Evolutionary conservation across 768 basidiomycete genomes (phyloP), one percentile per base, ranked within the genome.

Genomic region (Cystobasidium ongulense): DNA sequence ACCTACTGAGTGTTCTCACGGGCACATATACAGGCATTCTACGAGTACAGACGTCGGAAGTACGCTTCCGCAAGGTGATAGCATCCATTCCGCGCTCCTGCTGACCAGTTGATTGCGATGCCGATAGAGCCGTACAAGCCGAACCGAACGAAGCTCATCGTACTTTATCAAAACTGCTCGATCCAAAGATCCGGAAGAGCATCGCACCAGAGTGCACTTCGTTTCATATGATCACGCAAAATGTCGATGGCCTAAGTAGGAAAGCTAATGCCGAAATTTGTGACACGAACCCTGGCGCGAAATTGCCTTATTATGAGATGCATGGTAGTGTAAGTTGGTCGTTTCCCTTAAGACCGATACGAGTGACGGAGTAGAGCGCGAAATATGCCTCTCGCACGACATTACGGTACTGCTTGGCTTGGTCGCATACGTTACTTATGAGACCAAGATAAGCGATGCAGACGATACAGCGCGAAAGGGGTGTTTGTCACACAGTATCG

Each of bases 101-200:
- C 72, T 72, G n/a, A 66, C 57, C 39, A 17, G n/a, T n/a, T 39
- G 39, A 7, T 39, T 39, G 39, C 39, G 25, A 57, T 21, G 8
- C 31, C 41, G 61, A 43, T 75, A 88, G 86, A 64, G 86, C 84
- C 18, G 80, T 84, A 7, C 73, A 79, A 41, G 84, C 85, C 1
- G 65, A 79, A 33, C 86, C 87, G 0, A 89, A 88, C 77, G 82
- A 83, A 17, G 88, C 86, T 13, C 88, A 89, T 76, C 75, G 76
- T 15, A 84, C 84, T 3, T 80, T 88, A 5, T 84, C 87, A 7
- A 57, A 39, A 46, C 50, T 75, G 73, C 77, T 65, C 81, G 86
- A 57, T 84, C 84, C 73, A 17, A 84, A 27, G 83, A 84, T 0
- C 75, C 78, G 53, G 27, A 7, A 36, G 17, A 18, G 35, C 36